Conservation (phyloP, 73 alveolate genomes). For the Paramecium sonneborni region DNA sequence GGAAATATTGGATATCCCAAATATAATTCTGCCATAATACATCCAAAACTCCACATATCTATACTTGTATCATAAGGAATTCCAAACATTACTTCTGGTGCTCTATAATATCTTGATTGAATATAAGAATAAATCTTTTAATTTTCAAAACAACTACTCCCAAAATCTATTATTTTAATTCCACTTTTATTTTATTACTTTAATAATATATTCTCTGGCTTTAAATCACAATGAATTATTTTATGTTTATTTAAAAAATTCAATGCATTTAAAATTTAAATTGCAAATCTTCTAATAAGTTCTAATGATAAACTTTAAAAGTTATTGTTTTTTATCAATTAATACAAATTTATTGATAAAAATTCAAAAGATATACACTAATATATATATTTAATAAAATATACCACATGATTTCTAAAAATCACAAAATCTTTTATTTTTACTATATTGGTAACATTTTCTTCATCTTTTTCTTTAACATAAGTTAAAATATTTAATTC, state of each 20-base stretch:
- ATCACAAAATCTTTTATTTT: constrained; percentile 55
- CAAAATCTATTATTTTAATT: constrained; percentile 85
- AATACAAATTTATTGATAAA: constrained; percentile 79
- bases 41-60: constrained; percentile 98
- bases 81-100: constrained; percentile 98
- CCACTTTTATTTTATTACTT: constrained; percentile 73
- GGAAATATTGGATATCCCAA: constrained; percentile 94
- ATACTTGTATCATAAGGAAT: constrained; percentile 90
- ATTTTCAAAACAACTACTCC: constrained; percentile 80
- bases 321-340: constrained; percentile 78
- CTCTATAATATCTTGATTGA: constrained; percentile 92
- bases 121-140: constrained; percentile 84
- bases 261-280: constrained; percentile 75
- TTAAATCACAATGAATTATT: constrained; percentile 87
- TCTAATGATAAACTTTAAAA: constrained; percentile 79
- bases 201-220: constrained; percentile 87
- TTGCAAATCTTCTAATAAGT: constrained; percentile 77
- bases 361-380: constrained; percentile 82
- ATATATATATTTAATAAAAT: neutral
- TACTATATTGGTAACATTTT: constrained; percentile 54
- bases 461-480: constrained; percentile 49
- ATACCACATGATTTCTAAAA: constrained; percentile 66
- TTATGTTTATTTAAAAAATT: constrained; percentile 64
- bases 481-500: constrained; percentile 55
- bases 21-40: constrained; percentile 92